A percentile compares a stretch with the other conserved stretches of the same genome.
These are phyloP conservation scores for Ophiocordyceps camponoti-rufipedis DNA, from an alignment of 2,329 filamentous ascomycete species.

Conservation along the genomic window DNA sequence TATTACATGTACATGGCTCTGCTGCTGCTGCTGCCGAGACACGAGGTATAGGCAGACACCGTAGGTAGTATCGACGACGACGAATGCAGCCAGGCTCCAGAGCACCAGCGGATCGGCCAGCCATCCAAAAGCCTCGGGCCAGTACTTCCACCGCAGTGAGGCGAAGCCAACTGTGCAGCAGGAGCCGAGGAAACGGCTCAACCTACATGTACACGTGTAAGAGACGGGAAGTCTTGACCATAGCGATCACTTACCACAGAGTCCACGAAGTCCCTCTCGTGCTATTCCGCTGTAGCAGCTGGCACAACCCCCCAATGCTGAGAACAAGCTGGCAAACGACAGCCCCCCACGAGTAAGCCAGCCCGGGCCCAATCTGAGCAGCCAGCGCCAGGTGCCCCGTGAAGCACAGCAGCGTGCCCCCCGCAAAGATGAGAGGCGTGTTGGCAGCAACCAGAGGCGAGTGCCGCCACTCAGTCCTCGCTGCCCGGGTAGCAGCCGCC, in stretches of 20 bases:
- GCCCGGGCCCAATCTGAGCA: constrained; percentile 3
- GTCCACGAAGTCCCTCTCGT: constrained; percentile 3
- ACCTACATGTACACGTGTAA: constrained; percentile 1
- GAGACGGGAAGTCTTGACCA: not conserved
- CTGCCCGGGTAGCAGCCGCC: constrained; percentile 2
- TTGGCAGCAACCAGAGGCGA: constrained; percentile 3
- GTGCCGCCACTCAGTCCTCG: constrained; percentile 3
- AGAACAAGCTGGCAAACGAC: constrained; percentile 4
- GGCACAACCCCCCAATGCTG: constrained; percentile 3
- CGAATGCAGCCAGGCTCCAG: constrained; percentile 3
- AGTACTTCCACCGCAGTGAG: constrained; percentile 3
- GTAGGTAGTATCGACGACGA: constrained; percentile 2
- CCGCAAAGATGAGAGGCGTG: constrained; percentile 2
- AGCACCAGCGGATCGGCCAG: constrained; percentile 2
- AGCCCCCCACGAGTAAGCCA: constrained; percentile 5
- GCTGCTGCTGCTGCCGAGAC: not conserved
- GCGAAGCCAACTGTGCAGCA: constrained; percentile 4
- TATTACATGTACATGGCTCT: not conserved
- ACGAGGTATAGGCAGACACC: constrained; percentile 2
- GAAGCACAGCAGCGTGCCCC: constrained; percentile 3
- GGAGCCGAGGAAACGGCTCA: constrained; percentile 4
- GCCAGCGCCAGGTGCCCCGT: constrained; percentile 5
- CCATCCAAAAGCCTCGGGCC: constrained; percentile 4
- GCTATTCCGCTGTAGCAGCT: constrained; percentile 4
- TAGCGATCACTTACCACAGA: constrained; percentile 1